Evolutionary conservation across 495 filamentous ascomycete species (phyloP).

Genomic region (Tuber calosporum): DNA sequence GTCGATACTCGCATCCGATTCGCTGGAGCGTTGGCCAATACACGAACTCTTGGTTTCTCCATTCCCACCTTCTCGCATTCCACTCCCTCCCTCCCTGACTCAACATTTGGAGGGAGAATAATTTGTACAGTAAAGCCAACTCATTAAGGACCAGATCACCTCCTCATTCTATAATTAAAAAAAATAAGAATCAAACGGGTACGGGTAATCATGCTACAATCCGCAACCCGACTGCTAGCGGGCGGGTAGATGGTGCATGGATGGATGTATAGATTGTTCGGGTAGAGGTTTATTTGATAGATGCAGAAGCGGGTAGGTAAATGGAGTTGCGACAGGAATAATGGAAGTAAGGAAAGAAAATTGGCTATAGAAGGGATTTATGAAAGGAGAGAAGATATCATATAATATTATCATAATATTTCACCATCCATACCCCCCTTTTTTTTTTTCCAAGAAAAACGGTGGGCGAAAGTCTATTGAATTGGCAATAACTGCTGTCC

Average conservation of each 20-base stretch:
- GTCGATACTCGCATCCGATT: not conserved
- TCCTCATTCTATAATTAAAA: no score
- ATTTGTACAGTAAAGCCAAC: not conserved
- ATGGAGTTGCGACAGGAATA: not conserved
- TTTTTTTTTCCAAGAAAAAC: no score
- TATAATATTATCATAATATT: no score
- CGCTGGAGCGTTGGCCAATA: not conserved
- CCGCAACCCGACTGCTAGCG: not conserved
- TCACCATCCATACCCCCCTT: no score
- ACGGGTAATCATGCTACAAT: not conserved
- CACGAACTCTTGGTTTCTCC: not conserved
- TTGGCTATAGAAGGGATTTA: not conserved
- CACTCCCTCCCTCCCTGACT: not conserved
- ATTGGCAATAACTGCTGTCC: no score
- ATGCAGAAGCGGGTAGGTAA: not conserved
- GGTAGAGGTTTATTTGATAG: no score
- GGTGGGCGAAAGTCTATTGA: no score
- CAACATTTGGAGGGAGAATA: not conserved
- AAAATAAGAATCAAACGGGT: no score
- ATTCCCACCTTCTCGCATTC: no score
- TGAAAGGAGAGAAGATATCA: not conserved
- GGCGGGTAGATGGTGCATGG: no score
- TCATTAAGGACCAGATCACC: not conserved
- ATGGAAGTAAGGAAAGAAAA: not conserved
- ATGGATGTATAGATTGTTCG: no score